Percentiles rank a stretch among this genome's conserved stretches.
These are phyloP conservation scores for Nitzschia sp. DNA, from an alignment of 108 stramenopile species.

Conservation along the genomic window DNA sequence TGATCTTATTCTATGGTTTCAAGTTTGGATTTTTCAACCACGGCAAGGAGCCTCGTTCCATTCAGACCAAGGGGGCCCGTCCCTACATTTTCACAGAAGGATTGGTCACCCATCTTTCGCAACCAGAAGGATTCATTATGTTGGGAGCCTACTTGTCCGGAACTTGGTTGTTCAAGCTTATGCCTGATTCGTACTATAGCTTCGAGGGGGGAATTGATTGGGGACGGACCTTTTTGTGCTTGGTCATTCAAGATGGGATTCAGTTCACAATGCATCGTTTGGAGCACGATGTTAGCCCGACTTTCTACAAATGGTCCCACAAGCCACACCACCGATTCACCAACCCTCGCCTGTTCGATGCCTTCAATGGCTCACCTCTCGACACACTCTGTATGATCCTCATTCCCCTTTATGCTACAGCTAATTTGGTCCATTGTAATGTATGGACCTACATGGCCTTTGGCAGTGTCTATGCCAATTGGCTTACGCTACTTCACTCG, in stretches of 20 bases:
- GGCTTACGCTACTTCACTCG: conserved; percentile 89
- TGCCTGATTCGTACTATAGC: conserved; percentile 83
- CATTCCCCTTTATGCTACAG: conserved; percentile 80
- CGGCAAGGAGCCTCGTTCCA: conserved; percentile 53
- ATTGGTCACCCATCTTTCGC: conserved; percentile 74
- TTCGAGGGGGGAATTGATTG: conserved; percentile 83
- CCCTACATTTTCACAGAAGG: conserved; percentile 70
- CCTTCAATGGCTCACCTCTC: conserved; percentile 85
- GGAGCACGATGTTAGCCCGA: conserved; percentile 79
- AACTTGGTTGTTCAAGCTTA: conserved; percentile 85
- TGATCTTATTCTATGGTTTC: conserved; percentile 63
- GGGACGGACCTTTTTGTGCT: conserved; percentile 54
- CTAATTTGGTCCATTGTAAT: conserved; percentile 77
- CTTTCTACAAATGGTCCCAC: conserved; percentile 85
- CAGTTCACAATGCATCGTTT: conserved; percentile 82
- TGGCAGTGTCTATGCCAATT: conserved; percentile 85
- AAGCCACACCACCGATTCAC: conserved; percentile 94
- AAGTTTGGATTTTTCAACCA: conserved; percentile 41
- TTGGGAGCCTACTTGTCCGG: conserved; percentile 72
- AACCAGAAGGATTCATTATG: conserved; percentile 91
- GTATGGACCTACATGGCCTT: conserved; percentile 97
- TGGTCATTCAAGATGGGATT: conserved; percentile 83
- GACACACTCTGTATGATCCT: conserved; percentile 92
- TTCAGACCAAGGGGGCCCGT: conserved; percentile 76
- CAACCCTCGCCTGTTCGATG: conserved; percentile 93